These are phyloP conservation scores for Perkinsus olseni DNA, from an alignment of 169 alveolate genomes.

Conservation along the genomic window DNA sequence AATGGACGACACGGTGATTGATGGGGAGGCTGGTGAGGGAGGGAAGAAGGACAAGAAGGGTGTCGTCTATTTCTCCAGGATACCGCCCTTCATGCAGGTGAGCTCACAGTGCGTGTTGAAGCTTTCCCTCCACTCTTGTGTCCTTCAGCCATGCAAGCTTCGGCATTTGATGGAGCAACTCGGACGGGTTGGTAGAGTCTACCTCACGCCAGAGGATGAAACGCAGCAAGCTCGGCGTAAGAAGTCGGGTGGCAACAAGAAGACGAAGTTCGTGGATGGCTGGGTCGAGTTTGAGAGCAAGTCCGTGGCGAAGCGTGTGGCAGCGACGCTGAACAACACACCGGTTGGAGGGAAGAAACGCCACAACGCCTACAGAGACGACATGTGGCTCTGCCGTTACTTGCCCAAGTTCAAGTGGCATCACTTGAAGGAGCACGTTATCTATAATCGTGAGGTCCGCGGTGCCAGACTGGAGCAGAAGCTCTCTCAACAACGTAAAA, in stretches of 20 bases:
- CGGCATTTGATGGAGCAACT: slow-evolving; percentile 46
- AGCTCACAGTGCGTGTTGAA: not conserved
- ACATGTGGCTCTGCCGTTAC: slow-evolving; percentile 57
- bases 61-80: slow-evolving; percentile 54
- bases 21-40: not conserved
- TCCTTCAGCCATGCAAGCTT: slow-evolving; percentile 34
- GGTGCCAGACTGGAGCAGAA: slow-evolving; percentile 49
- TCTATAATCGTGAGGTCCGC: slow-evolving; percentile 56
- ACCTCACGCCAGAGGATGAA: slow-evolving; percentile 48
- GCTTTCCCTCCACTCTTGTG: not conserved
- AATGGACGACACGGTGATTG: not conserved
- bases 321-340: slow-evolving; percentile 56
- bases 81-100: slow-evolving; percentile 61
- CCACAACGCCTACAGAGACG: slow-evolving; percentile 63
- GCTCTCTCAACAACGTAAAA: slow-evolving; percentile 47
- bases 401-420: slow-evolving; percentile 73
- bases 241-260: slow-evolving; percentile 42
- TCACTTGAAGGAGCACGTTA: slow-evolving; percentile 57
- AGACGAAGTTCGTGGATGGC: slow-evolving; percentile 57
- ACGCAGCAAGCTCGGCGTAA: slow-evolving; percentile 36
- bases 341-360: slow-evolving; percentile 71
- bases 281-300: slow-evolving; percentile 74
- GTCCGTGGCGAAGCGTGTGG: slow-evolving; percentile 61
- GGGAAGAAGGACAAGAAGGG: slow-evolving; percentile 38
- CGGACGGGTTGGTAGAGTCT: slow-evolving; percentile 54